These are phyloP conservation scores for Rhizoclosmatium globosum DNA, from an alignment of 192 early-diverging fungal species.

Conservation along the genomic window DNA sequence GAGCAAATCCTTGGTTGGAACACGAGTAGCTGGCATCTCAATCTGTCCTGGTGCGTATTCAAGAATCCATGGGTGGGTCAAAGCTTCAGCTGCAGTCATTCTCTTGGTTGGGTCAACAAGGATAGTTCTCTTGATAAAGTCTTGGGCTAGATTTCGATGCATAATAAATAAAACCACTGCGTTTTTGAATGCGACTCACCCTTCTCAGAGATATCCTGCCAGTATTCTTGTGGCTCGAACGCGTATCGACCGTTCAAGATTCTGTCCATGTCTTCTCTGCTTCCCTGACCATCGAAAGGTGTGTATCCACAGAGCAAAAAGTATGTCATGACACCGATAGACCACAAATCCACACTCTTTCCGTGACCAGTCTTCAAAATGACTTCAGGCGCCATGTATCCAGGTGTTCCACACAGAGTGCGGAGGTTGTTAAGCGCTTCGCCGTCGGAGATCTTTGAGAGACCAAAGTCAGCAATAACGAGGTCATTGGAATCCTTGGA, in stretches of 20 bases:
- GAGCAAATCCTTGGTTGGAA: conserved; percentile 80
- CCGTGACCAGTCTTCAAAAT: conserved; percentile 84
- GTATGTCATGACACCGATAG: conserved; percentile 91
- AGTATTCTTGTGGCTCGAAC: conserved; percentile 61
- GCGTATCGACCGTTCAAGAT: conserved; percentile 54
- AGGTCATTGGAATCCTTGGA: conserved; percentile 37
- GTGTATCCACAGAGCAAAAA: conserved; percentile 75
- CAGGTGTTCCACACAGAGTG: conserved; percentile 50
- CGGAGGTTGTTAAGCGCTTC: conserved; percentile 38
- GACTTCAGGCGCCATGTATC: conserved; percentile 76
- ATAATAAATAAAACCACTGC: neutral
- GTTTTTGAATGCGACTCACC: conserved; percentile 28
- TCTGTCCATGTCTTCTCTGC: conserved; percentile 55
- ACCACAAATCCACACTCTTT: conserved; percentile 94
- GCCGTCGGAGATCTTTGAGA: conserved; percentile 61
- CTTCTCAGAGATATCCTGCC: conserved; percentile 75
- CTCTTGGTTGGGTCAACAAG: conserved; percentile 75
- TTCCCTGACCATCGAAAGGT: conserved; percentile 59
- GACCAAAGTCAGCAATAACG: conserved; percentile 77
- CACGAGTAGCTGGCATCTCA: conserved; percentile 40
- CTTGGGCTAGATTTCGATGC: conserved; percentile 66
- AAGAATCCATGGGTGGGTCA: conserved; percentile 84
- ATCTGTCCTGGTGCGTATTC: conserved; percentile 38
- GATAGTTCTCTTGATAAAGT: conserved; percentile 76
- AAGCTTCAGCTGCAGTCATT: conserved; percentile 80